phyloP scores from a whole-genome alignment of 2,329 filamentous ascomycete genomes.

The Paracamarosporium sp. region DNA sequence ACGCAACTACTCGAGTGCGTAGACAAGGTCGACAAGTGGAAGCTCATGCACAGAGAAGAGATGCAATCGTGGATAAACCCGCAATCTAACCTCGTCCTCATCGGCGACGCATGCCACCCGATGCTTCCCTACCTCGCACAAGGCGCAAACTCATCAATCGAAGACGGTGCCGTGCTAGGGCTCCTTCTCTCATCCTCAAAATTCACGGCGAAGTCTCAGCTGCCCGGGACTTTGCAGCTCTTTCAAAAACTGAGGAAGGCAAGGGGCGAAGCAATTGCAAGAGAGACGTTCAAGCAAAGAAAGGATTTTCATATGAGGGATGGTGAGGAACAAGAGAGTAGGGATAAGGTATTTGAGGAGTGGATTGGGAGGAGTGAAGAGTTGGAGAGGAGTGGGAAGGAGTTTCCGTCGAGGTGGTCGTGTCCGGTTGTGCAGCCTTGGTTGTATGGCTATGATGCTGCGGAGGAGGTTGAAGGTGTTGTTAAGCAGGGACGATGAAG shows the following conservation, averaged over 20 bases:
- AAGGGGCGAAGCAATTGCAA: slow-evolving; percentile 60
- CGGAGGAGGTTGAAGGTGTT: slow-evolving; percentile 21
- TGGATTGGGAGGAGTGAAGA: slow-evolving; percentile 50
- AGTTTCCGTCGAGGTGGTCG: slow-evolving; percentile 67
- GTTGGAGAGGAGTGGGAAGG: slow-evolving; percentile 47
- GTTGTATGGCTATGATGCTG: slow-evolving; percentile 36
- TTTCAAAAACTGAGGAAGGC: slow-evolving; percentile 55
- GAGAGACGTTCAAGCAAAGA: slow-evolving; percentile 63
- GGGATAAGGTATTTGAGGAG: slow-evolving; percentile 64
- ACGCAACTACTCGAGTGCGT: slow-evolving; percentile 58
- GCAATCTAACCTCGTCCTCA: slow-evolving; percentile 63
- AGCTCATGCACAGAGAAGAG: slow-evolving; percentile 62
- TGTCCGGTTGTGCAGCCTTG: slow-evolving; percentile 33
- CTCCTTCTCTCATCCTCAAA: slow-evolving; percentile 51
- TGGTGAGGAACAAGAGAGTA: slow-evolving; percentile 61
- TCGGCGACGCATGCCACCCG: slow-evolving; percentile 30
- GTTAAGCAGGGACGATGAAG: not conserved
- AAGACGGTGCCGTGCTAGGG: slow-evolving; percentile 71
- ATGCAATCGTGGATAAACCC: slow-evolving; percentile 46
- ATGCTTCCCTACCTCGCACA: slow-evolving; percentile 36
- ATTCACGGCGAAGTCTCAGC: slow-evolving; percentile 20
- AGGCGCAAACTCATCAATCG: slow-evolving; percentile 68
- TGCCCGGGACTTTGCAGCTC: slow-evolving; percentile 47
- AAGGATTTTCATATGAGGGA: slow-evolving; percentile 49
- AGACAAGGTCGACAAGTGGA: slow-evolving; percentile 71